Evolutionary conservation across 495 filamentous ascomycete species (phyloP).

Genomic region (Neurospora sp.): DNA sequence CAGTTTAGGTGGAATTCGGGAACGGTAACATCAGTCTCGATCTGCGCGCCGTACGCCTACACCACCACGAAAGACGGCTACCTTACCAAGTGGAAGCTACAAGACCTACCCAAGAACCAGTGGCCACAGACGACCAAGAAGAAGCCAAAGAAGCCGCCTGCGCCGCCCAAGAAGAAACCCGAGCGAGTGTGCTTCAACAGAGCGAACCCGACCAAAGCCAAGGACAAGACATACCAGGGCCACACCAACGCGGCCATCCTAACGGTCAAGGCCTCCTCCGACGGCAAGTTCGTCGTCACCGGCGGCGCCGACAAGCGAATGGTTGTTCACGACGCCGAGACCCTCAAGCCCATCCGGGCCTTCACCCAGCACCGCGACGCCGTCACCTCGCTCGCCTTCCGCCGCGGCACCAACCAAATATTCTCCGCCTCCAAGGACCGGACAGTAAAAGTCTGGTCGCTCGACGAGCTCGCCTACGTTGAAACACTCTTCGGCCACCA

Average conservation of each 20-base stretch:
- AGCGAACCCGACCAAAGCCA: conserved; percentile 51
- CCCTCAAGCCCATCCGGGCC: conserved; percentile 64
- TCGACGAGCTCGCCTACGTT: conserved; percentile 77
- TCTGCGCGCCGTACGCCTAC: conserved; percentile 69
- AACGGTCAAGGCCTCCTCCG: conserved; percentile 72
- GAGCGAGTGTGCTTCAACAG: conserved; percentile 55
- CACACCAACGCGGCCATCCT: conserved; percentile 63
- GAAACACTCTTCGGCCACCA: conserved; percentile 96
- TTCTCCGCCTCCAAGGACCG: conserved; percentile 83
- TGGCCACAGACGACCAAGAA: conserved; percentile 42
- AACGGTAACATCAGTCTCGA: conserved; percentile 67
- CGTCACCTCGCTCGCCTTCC: conserved; percentile 74
- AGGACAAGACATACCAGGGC: conserved; percentile 56
- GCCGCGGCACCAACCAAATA: conserved; percentile 81
- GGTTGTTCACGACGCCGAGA: conserved; percentile 75
- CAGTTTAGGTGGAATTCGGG: conserved; percentile 68
- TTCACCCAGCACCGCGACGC: conserved; percentile 89
- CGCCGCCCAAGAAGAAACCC: conserved; percentile 58
- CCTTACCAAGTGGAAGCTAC: conserved; percentile 80
- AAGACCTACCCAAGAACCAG: conserved; percentile 44
- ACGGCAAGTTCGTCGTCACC: conserved; percentile 83
- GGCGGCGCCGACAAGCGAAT: conserved; percentile 73
- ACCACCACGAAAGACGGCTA: conserved; percentile 77
- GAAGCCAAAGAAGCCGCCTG: conserved; percentile 51
- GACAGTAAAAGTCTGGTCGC: conserved; percentile 61